Base-by-base conservation (phyloP, 75 land plant genomes). In the Picea sitchensis region DNA sequence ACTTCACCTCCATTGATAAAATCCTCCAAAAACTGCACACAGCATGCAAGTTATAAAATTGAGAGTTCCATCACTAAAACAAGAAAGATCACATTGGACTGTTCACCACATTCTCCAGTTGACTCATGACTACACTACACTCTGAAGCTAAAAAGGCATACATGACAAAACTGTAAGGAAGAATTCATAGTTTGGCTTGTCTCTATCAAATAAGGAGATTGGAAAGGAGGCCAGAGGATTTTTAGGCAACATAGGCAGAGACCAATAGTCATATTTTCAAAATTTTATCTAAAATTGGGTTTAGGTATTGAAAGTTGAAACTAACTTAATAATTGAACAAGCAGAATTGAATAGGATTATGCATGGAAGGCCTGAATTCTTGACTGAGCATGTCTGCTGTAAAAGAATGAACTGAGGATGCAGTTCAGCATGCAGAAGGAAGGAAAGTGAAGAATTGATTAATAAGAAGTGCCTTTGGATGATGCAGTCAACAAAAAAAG, bases 1-100 rank as follows among this genome's bases (percentile, higher is more conserved):
- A 98, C 98, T 77, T 93, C 92, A 78, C 91, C 98, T 78, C 94
- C 98, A 88, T 98, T 92, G 51, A 98, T 92, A 74, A 91, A 98
- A 82, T 98, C 99, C 88, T 98, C 98, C 61, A 98, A 80, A 82
- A 93, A 95, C 99, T 98, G 95, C 82, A 88, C 34, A 75, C 13
- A 41, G 13, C 41, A 41, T 44, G 26, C 14, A 51, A 18, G 7
- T n/a, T 20, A 44, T 56, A 71, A 71, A 71, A 41, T n/a, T 71
- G 51, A 71, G 3, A 1, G 44, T 36, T 34, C 1, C 14, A 36
- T 0, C 20, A 26, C 2, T 32, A 65, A 34, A 67, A 36, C 44
- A 67, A 9, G 14, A 71, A 20, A 38, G n/a, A 41, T n/a, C 23
- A 12, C 54, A 41, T 20, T 44, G 3, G 44, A 71, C 2, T 36